Base-by-base conservation (phyloP, 139 green algal genomes). In the Chlamydomonas sp. region DNA sequence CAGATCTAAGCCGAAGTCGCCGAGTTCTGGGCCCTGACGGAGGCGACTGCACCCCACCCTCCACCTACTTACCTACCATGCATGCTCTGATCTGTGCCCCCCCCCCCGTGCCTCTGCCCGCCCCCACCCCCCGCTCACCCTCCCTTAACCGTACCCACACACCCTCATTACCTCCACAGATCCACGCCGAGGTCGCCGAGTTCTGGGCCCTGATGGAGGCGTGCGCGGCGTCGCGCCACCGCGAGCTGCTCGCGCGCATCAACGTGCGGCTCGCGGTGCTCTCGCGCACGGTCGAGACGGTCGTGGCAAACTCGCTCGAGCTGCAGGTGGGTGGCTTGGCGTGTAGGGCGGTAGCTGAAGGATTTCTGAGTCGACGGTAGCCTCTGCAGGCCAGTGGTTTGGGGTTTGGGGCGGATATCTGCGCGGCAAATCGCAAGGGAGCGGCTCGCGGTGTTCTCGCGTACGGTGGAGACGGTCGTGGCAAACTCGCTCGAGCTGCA, bases 141-240 rank as follows among this genome's bases (percentile, higher is more conserved):
- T 20, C 43, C 43, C 2, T 34, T 30, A 30, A 5, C 38, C 26
- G 26, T 33, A 26, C 16, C 22, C 47, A 39, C 48, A n/a, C 39
- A 54, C 43, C 20, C 43, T 20, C 20, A 13, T 26, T 20, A 13
- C 63, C 60, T 26, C 28, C 37, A 1, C 74, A 86, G 78, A 80
- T 91, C 28, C 73, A 86, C 26, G 57, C 70, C 0, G 83, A 89
- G 76, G 81, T 89, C n/a, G 35, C 38, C 0, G 82, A 87, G 37
- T 85, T 87, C 49, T 92, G 87, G 87, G 59, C 64, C 16, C 67
- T 82, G 35, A 80, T 92, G 80, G 87, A 92, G 79, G 38, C 66
- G 2, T 81, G 78, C n/a, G 84, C 79, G 28, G 85, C 84, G 37
- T 70, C 65, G n/a, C 72, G 82, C 31, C 80, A 89, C 69, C 47